phyloP scores from a whole-genome alignment of 352 stramenopile species.

The Globisporangium camurandrum region DNA sequence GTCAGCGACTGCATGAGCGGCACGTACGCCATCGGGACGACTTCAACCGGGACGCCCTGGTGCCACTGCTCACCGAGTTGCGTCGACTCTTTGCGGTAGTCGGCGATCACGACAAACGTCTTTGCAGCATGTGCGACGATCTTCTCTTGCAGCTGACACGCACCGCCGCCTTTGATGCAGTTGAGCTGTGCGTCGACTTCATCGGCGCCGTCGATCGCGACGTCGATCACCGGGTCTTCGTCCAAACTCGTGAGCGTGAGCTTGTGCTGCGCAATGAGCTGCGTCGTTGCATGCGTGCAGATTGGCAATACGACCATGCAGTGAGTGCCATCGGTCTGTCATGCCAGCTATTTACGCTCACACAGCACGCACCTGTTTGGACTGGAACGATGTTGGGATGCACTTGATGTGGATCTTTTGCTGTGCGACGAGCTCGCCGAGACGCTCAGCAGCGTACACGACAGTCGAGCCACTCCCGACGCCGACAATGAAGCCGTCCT shows the following conservation, averaged over 20 bases:
- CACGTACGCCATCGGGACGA: conserved; percentile 96
- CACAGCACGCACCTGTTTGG: conserved; percentile 90
- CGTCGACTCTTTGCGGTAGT: conserved; percentile 90
- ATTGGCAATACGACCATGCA: too few species aligned
- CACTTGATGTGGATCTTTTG: conserved; percentile 92
- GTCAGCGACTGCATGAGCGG: conserved; percentile 81
- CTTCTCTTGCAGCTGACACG: conserved; percentile 93
- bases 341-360: too few species aligned
- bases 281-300: too few species aligned
- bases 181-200: conserved; percentile 96
- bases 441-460: conserved; percentile 95
- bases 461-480: conserved; percentile 98
- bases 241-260: conserved; percentile 79
- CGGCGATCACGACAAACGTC: conserved; percentile 97
- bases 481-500: conserved; percentile 94
- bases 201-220: conserved; percentile 98
- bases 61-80: conserved; percentile 84
- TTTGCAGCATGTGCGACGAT: conserved; percentile 92
- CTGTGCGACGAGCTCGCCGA: conserved; percentile 91
- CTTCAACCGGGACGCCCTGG: conserved; percentile 94
- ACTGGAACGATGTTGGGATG: conserved; percentile 97
- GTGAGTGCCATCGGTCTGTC: too few species aligned
- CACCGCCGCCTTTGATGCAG: conserved; percentile 97
- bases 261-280: conserved; percentile 82
- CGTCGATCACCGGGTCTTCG: conserved; percentile 89